Evolutionary conservation across 2,329 filamentous ascomycete species (phyloP).

Genomic region (Aspergillus sp.): DNA sequence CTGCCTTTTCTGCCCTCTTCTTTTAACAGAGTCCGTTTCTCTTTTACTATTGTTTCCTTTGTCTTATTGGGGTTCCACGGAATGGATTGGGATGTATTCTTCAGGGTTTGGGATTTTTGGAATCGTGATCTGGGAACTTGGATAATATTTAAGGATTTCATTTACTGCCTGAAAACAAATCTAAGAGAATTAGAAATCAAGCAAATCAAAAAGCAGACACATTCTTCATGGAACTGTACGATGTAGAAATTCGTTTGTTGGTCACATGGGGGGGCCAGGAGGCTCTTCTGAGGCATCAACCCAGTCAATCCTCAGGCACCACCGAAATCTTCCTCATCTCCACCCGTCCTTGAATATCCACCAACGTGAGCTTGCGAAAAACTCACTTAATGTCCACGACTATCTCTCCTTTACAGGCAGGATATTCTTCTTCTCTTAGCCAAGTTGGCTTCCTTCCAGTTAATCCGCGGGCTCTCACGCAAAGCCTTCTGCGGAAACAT

Average conservation of each 20-base stretch:
- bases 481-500: conserved; percentile 27
- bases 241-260: too few species aligned
- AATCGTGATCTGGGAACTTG: background rate
- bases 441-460: conserved; percentile 39
- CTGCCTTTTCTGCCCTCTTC: conserved; percentile 7
- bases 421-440: conserved; percentile 10
- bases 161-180: background rate
- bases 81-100: background rate
- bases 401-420: background rate
- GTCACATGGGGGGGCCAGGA: background rate
- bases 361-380: background rate
- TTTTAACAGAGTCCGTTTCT: background rate
- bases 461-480: conserved; percentile 29
- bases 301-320: background rate
- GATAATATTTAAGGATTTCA: background rate
- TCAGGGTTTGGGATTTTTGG: conserved; percentile 1
- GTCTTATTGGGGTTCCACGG: background rate
- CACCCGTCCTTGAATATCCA: background rate
- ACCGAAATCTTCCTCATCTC: background rate
- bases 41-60: conserved; percentile 5
- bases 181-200: background rate
- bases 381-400: background rate
- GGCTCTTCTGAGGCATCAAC: background rate
- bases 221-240: background rate
- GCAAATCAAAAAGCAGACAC: background rate